Percentiles rank a stretch among this genome's conserved stretches.
Conservation (phyloP, 805 yeast species). For the Hanseniaspora pseudoguilliermondii region DNA sequence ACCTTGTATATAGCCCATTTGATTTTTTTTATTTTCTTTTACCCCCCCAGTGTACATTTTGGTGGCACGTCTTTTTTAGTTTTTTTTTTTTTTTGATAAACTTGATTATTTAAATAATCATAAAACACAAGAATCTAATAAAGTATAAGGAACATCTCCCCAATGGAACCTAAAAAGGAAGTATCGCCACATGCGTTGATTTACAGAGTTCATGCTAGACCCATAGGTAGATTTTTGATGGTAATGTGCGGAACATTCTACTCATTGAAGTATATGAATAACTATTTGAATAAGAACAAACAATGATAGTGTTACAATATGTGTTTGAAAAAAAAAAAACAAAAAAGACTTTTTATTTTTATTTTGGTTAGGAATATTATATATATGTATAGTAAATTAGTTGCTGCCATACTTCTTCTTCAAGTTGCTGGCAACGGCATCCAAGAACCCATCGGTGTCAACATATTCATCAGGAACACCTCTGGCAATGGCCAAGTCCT, state of each 20-base stretch:
- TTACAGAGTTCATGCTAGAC: slow-evolving; percentile 36
- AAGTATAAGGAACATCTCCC: not conserved
- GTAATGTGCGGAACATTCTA: slow-evolving; percentile 38
- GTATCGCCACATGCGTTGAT: slow-evolving; percentile 25
- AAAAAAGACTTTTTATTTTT: not conserved
- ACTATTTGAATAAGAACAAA: slow-evolving; percentile 16
- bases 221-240: slow-evolving; percentile 34
- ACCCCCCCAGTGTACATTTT: not conserved
- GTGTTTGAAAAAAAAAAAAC: not conserved
- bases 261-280: slow-evolving; percentile 32
- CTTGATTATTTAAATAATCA: not conserved
- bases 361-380: too few relatives aligned
- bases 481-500: slow-evolving; percentile 63
- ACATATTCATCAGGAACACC: slow-evolving; percentile 54
- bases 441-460: slow-evolving; percentile 63
- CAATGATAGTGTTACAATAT: not conserved
- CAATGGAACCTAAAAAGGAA: slow-evolving; percentile 7
- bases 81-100: not conserved
- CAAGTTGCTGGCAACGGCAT: slow-evolving; percentile 57
- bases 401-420: slow-evolving; percentile 19
- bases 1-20: not conserved
- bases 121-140: too few relatives aligned
- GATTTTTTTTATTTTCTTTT: too few relatives aligned
- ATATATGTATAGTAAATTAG: not conserved
- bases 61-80: not conserved